Conservation (phyloP, 805 yeast genomes). For the Metschnikowia orientalis region DNA sequence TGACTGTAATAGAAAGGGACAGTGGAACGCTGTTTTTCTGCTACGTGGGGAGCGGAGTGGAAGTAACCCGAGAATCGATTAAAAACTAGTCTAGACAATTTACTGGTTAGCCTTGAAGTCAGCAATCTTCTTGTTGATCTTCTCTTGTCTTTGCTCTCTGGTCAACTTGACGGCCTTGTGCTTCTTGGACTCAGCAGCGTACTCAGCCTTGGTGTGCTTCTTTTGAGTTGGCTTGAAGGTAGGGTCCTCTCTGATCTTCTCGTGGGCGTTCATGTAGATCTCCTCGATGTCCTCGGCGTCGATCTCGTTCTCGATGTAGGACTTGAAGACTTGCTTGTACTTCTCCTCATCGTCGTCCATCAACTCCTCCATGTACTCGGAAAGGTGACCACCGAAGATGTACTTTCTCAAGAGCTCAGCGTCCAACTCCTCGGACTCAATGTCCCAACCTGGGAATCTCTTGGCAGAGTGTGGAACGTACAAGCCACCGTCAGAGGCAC, state of each 20-base stretch:
- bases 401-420: conserved; percentile 96
- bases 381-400: conserved; percentile 99
- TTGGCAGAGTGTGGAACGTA: conserved; percentile 98
- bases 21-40: too few species aligned
- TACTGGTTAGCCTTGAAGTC: conserved; percentile 63
- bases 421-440: conserved; percentile 96
- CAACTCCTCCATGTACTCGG: conserved; percentile 99
- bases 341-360: conserved; percentile 99
- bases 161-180: conserved; percentile 85
- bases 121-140: conserved; percentile 90
- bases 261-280: conserved; percentile 91
- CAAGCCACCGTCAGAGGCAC: conserved; percentile 99
- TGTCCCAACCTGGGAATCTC: conserved; percentile 99
- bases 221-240: conserved; percentile 79
- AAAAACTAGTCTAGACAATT: conserved; percentile 9
- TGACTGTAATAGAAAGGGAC: too few species aligned
- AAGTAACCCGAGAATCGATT: not conserved
- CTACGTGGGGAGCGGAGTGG: too few species aligned
- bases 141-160: conserved; percentile 85
- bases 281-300: conserved; percentile 98
- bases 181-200: conserved; percentile 95
- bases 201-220: conserved; percentile 96
- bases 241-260: conserved; percentile 95
- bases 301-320: conserved; percentile 93
- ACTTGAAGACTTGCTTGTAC: conserved; percentile 92